phyloP scores from a whole-genome alignment of 164 flowering plant species.

The Protea cynaroides region DNA sequence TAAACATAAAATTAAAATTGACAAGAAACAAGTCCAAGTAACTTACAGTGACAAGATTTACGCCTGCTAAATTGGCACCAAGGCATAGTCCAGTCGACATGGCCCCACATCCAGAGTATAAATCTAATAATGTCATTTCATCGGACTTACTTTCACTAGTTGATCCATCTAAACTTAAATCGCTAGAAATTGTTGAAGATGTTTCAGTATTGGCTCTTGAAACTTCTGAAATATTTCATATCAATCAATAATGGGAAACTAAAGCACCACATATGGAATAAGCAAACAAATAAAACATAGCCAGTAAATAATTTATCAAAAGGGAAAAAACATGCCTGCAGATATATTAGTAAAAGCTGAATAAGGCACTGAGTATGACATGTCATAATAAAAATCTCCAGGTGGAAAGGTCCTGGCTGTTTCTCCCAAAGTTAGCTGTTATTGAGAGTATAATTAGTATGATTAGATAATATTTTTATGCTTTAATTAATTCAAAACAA shows the following conservation, averaged over 20 bases:
- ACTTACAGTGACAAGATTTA: slow-evolving; percentile 72
- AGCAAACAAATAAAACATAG: no score
- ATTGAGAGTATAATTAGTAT: background rate
- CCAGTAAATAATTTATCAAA: no score
- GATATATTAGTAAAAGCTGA: slow-evolving; percentile 34
- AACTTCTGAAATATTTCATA: slow-evolving; percentile 13
- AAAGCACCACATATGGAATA: background rate
- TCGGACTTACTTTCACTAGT: slow-evolving; percentile 14
- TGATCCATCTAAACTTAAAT: slow-evolving; percentile 13
- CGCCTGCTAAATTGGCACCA: slow-evolving; percentile 49
- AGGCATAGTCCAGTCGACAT: slow-evolving; percentile 89
- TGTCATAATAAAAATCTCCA: slow-evolving; percentile 59
- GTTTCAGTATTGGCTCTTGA: slow-evolving; percentile 16
- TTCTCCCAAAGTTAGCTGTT: slow-evolving; percentile 34
- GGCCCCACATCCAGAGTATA: slow-evolving; percentile 91
- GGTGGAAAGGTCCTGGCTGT: slow-evolving; percentile 16
- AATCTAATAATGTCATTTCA: slow-evolving; percentile 46
- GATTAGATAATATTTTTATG: background rate
- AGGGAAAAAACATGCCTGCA: slow-evolving; percentile 21
- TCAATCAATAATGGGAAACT: background rate
- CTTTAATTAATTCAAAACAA: background rate
- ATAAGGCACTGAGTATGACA: slow-evolving; percentile 35
- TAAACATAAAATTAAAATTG: background rate
- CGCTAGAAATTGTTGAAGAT: slow-evolving; percentile 35
- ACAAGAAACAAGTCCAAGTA: background rate